Base-by-base conservation (phyloP, 1,139 yeast species). In the Blastobotrys illinoisensis region DNA sequence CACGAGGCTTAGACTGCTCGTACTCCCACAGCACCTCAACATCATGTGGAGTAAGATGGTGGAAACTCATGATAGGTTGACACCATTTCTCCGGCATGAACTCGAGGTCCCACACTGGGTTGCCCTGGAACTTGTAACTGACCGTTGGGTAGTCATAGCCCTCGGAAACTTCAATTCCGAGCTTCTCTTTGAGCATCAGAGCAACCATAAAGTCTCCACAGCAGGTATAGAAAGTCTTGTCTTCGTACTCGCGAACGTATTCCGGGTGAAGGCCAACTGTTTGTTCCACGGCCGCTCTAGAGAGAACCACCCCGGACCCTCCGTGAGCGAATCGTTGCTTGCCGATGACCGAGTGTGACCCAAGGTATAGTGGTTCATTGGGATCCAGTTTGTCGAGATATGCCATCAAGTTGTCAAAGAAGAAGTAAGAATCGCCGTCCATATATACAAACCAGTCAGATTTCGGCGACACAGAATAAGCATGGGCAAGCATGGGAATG, bases 181-280 rank as follows among this genome's bases (percentile, higher is more conserved):
- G 46, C 18, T 51, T 56, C 48, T 62, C 61, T 51, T 47, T 50
- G 43, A 58, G 58, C 64, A 60, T 60, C 47, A 50, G 48, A 19
- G 73, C 72, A 1, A 72, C 65, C 66, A 72, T 64, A 50, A 61
- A 64, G 58, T 72, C 76, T 2, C 75, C 76, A 53, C 73, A 68
- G 57, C 71, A 68, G 43, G 61, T 65, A n/a, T 55, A 50, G 24
- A 62, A 58, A 1, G 71, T 62, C 14, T 56, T 52, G 18, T 60
- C 54, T 36, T 69, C 71, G 51, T 66, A 65, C 48, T 62, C 61
- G 23, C 53, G 49, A 13, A 60, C 49, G 47, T 63, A 60, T 44
- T 68, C 67, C 14, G 64, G 62, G 28, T 61, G 60, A 57, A 59
- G 60, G 44, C 70, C 70, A 9, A 60, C 55, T 9, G 63, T 61